Conservation (phyloP, 106 monocot species). For the Amphibolis antarctica region DNA sequence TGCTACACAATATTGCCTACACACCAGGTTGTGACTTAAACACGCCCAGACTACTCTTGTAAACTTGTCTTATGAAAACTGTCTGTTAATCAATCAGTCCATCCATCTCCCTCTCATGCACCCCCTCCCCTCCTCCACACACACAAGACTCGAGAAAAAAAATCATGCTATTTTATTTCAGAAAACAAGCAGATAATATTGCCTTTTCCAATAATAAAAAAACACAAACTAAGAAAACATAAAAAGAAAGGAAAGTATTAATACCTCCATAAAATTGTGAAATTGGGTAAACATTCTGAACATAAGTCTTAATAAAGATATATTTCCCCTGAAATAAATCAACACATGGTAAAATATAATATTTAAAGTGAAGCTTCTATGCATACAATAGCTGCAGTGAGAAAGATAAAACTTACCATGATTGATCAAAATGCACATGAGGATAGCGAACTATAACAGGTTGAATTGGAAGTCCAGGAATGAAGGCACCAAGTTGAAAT, state of each 20-base stretch:
- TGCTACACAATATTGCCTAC: no score
- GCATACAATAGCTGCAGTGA: neutral
- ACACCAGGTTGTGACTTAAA: no score
- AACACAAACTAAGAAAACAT: no score
- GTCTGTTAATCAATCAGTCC: no score
- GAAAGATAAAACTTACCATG: conserved; percentile 45
- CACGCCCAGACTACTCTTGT: no score
- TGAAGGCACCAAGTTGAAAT: conserved; percentile 92
- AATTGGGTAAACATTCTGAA: conserved; percentile 97
- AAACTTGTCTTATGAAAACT: no score
- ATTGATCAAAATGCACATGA: conserved; percentile 92
- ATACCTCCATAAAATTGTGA: conserved; percentile 98
- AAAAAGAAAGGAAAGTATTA: neutral
- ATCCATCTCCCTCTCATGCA: no score
- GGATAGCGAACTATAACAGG: conserved; percentile 89
- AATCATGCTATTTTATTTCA: no score
- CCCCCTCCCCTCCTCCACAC: no score
- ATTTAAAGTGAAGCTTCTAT: neutral
- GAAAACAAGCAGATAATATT: no score
- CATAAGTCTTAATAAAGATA: conserved; percentile 76
- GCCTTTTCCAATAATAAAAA: no score
- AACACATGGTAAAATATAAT: conserved; percentile 4
- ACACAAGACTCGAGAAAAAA: no score
- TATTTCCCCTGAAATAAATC: conserved; percentile 52
- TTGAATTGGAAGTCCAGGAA: conserved; percentile 69